These are phyloP conservation scores for Penicillium parvum DNA, from an alignment of 495 filamentous ascomycete genomes.

Conservation along the genomic window DNA sequence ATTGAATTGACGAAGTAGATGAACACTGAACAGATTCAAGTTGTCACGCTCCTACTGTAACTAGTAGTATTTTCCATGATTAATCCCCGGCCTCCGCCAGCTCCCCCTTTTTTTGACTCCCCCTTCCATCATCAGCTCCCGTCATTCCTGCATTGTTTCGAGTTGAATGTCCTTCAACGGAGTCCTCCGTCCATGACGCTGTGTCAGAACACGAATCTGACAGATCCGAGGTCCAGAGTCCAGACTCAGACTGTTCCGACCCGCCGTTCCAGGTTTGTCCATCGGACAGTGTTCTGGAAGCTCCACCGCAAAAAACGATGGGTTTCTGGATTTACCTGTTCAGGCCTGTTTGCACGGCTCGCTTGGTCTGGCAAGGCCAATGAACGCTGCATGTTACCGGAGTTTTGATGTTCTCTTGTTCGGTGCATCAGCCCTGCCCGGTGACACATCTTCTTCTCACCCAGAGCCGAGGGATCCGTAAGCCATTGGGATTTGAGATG, in stretches of 20 bases:
- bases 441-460: no score
- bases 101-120: not conserved
- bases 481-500: no score
- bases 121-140: not conserved
- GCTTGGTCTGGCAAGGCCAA: no score
- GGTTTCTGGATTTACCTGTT: conserved; percentile 16
- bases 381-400: no score
- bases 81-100: not conserved
- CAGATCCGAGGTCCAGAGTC: not conserved
- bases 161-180: no score
- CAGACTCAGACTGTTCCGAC: no score
- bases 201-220: no score
- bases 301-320: conserved; percentile 1
- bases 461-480: no score
- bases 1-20: not conserved
- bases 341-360: conserved; percentile 18
- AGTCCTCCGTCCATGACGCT: no score
- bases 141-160: not conserved
- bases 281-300: conserved; percentile 18
- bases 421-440: no score
- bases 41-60: not conserved
- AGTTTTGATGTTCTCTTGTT: no score
- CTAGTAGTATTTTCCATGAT: not conserved
- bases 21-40: conserved; percentile 2
- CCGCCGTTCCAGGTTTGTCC: conserved; percentile 1